Evolutionary conservation across 148 eudicot genomes (phyloP).

Genomic region (Bassia scoparia): DNA sequence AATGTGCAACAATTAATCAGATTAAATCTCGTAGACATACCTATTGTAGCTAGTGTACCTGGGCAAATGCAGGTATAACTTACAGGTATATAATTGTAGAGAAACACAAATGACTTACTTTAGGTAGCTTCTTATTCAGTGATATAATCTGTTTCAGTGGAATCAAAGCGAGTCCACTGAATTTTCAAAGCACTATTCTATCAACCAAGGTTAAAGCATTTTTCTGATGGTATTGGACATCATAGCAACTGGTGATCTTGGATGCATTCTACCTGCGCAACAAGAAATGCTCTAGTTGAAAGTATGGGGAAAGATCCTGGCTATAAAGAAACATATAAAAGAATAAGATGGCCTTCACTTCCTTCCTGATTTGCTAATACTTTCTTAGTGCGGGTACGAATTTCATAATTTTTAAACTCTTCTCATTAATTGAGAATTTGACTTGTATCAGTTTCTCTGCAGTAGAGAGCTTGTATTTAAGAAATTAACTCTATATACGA

Average conservation of each 20-base stretch:
- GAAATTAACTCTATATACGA: neutral
- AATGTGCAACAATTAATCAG: neutral
- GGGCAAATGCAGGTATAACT: neutral
- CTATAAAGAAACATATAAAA: slow-evolving; percentile 75
- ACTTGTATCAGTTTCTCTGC: neutral
- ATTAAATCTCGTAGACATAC: neutral
- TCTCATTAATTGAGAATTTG: neutral
- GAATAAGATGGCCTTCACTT: slow-evolving; percentile 92
- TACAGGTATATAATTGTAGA: neutral
- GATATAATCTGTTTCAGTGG: slow-evolving; percentile 30
- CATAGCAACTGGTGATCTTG: slow-evolving; percentile 93
- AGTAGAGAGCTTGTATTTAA: too few species aligned
- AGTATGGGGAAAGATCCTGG: slow-evolving; percentile 97
- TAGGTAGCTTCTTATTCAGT: slow-evolving; percentile 1
- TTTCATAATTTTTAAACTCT: neutral
- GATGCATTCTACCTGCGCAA: slow-evolving; percentile 98
- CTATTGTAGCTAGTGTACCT: neutral
- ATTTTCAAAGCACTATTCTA: slow-evolving; percentile 54
- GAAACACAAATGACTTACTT: neutral
- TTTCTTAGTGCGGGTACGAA: slow-evolving; percentile 87
- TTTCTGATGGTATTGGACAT: slow-evolving; percentile 93
- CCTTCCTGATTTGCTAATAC: slow-evolving; percentile 90
- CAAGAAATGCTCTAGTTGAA: slow-evolving; percentile 97
- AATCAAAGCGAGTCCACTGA: slow-evolving; percentile 35
- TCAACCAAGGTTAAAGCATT: slow-evolving; percentile 87